Evolutionary conservation across 2,329 filamentous ascomycete species (phyloP), one percentile per base, ranked within the genome.

Genomic region (Sclerotiophoma versabilis): DNA sequence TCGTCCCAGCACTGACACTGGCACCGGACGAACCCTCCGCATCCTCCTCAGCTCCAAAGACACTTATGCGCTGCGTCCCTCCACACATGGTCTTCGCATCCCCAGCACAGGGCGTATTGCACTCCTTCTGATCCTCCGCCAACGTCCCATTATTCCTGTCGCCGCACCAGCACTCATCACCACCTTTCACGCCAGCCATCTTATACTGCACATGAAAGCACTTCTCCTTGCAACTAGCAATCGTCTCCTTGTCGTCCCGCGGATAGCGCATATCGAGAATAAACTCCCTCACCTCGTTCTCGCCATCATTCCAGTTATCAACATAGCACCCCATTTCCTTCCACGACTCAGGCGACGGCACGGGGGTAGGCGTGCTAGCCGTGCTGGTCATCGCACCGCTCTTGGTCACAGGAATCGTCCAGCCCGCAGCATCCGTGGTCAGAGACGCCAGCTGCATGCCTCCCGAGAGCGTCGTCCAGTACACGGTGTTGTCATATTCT

Each of bases 271-370:
- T 32, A 11, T 36, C 37, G 4, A 53, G 25, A 7, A 38, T 38
- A n/a, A n/a, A n/a, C n/a, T n/a, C n/a, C n/a, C n/a, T n/a, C n/a
- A n/a, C n/a, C n/a, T n/a, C n/a, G n/a, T n/a, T n/a, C n/a, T n/a
- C n/a, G n/a, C 50, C 50, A 54, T 48, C 50, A 15, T 44, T 23
- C 26, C 19, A 38, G 1, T 30, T 17, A 11, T 49, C 33, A 14
- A 49, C n/a, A 32, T 39, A 54, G n/a, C 51, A 54, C 15, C 51
- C 51, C 7, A 6, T 49, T 1, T 49, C 32, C 3, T 25, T 44
- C 51, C 51, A 54, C 1, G 30, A 14, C 7, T 25, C 25, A 3
- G 45, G 45, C 0, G 37, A 27, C 2, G 51, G 44, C 10, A 49
- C 12, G 2, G 45, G 33, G 2, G 51, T 15, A 5, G 23, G 37